Conservation (phyloP, 2,329 filamentous ascomycete genomes). For the Atkinsonella texensis region DNA sequence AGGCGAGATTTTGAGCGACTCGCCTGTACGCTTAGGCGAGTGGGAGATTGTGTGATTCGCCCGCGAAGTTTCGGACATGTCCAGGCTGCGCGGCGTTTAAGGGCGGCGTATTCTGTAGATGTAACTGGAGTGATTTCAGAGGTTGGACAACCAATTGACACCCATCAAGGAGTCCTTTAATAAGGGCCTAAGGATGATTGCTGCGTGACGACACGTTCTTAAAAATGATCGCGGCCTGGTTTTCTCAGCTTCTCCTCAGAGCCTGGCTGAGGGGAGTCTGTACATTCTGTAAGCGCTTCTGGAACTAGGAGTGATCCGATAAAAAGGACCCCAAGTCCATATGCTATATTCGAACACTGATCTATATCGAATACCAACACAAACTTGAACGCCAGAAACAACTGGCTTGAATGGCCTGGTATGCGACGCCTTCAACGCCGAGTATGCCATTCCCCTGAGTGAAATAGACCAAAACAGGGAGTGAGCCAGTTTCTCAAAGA, state of each 20-base stretch:
- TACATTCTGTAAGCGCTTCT: background rate
- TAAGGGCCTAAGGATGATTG: too few species aligned
- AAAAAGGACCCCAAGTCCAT: background rate
- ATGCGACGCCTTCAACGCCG: conserved; percentile 8
- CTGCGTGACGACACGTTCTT: too few species aligned
- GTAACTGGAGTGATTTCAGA: too few species aligned
- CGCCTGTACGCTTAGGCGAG: conserved; percentile 27
- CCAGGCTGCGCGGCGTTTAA: background rate
- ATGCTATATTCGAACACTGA: background rate
- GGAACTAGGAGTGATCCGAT: background rate
- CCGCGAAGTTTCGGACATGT: background rate
- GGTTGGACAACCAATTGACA: too few species aligned
- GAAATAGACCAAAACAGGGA: background rate
- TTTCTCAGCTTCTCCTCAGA: background rate
- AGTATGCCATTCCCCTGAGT: conserved; percentile 1
- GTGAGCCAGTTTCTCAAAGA: background rate
- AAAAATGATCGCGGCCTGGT: too few species aligned
- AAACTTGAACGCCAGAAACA: background rate
- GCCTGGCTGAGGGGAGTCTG: background rate
- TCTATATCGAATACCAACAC: background rate
- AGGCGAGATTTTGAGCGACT: conserved; percentile 40
- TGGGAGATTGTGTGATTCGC: conserved; percentile 24
- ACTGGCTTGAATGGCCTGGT: conserved; percentile 5
- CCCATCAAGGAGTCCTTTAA: too few species aligned
- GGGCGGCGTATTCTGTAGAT: too few species aligned